Evolutionary conservation across 2,329 filamentous ascomycete species (phyloP), one percentile per base, ranked within the genome.

Genomic region (Trichoderma polysporum): DNA sequence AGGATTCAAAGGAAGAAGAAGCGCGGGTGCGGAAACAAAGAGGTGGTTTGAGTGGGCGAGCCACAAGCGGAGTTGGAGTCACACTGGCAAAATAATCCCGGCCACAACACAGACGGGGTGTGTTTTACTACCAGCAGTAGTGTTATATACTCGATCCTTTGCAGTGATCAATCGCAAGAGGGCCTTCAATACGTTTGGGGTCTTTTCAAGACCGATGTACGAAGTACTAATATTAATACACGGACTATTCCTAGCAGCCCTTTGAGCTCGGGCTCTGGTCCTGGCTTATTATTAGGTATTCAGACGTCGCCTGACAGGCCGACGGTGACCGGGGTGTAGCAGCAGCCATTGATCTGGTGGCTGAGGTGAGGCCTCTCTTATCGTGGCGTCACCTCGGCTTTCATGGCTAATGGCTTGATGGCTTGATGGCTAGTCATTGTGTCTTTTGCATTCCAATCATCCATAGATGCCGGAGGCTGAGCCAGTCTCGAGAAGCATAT

Each of bases 61-160:
- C 60, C 60, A 50, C 37, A 29, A 54, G 60, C 47, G 60, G 60
- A 63, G 60, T 63, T 35, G 47, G 35, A 37, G 35, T 63, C 60
- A 27, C 60, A 63, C 60, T 50, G 35, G 60, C 60, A 54, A 41
- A 45, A 63, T 45, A 25, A 63, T 41, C 60, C 60, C 50, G 49
- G 49, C 49, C 33, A 45, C 60, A 33, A 50, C 49, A 53, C 35
- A 33, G 15, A 25, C 60, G 27, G 35, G 50, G 27, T 19, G 47
- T 62, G 59, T 62, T 50, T 62, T 37, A 52, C 59, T 52, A 62
- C 59, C 45, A 49, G 41, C 45, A 9, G 58, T 50, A 27, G 33
- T 52, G 17, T 37, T 50, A 29, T 27, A 49, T 62, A 47, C 59
- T 27, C 10, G 33, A 35, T 45, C 35, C 45, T 19, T 50, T 31